phyloP scores from a whole-genome alignment of 208 protist species.

The Trypanosoma boissoni region DNA sequence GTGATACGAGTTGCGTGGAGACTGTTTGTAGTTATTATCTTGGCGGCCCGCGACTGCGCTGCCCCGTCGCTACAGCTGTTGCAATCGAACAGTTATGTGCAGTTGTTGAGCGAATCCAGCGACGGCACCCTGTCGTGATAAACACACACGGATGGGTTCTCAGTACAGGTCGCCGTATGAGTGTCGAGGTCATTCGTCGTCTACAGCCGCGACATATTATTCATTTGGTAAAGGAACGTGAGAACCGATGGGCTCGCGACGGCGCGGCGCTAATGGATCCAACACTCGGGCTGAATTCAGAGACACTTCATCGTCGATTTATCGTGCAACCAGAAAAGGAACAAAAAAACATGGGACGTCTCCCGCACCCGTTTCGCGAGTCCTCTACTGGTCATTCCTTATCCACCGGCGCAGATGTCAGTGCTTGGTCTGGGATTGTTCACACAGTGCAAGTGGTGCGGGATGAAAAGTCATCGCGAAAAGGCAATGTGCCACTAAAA shows the following conservation, averaged over 20 bases:
- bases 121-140: constrained; percentile 65
- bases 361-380: constrained; percentile 35
- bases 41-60: constrained; percentile 41
- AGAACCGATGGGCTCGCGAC: constrained; percentile 51
- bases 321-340: constrained; percentile 28
- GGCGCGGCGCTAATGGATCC: constrained; percentile 39
- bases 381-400: background rate
- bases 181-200: constrained; percentile 72
- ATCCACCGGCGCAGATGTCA: background rate
- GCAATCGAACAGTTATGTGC: constrained; percentile 49
- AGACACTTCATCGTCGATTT: constrained; percentile 64
- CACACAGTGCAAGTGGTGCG: constrained; percentile 29
- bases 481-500: constrained; percentile 23
- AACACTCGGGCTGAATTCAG: constrained; percentile 57
- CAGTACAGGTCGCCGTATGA: constrained; percentile 69
- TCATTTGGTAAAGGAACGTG: constrained; percentile 50
- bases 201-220: constrained; percentile 69
- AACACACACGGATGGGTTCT: constrained; percentile 92
- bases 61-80: constrained; percentile 41
- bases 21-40: constrained; percentile 49
- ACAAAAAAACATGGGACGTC: constrained; percentile 29
- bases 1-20: constrained; percentile 37
- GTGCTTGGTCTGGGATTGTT: constrained; percentile 15
- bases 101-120: constrained; percentile 27
- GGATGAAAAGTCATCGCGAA: constrained; percentile 16